These are phyloP conservation scores for Yarrowia osloensis DNA, from an alignment of 805 yeast genomes.

Conservation along the genomic window DNA sequence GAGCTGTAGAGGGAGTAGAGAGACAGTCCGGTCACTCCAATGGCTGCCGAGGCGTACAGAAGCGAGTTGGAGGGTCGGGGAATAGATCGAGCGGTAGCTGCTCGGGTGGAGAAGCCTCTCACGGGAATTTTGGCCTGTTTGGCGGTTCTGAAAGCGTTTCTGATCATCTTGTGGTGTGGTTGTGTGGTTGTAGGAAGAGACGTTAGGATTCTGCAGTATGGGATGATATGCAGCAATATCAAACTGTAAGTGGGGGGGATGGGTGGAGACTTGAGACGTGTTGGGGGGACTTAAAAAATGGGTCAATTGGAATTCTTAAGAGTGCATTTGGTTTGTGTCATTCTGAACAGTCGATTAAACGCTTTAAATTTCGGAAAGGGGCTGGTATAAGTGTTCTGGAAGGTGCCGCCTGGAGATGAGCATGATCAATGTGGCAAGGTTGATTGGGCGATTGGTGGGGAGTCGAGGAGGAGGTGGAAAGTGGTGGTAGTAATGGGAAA, in stretches of 20 bases:
- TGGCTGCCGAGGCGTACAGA: not conserved
- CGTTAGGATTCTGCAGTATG: not conserved
- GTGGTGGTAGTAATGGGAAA: too few species aligned
- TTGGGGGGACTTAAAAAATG: too few species aligned
- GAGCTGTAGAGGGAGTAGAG: not conserved
- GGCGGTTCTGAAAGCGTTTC: not conserved
- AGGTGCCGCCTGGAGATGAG: not conserved
- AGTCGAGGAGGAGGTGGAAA: too few species aligned
- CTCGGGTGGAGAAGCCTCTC: not conserved
- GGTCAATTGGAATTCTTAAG: too few species aligned
- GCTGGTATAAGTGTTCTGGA: not conserved
- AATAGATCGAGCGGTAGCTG: not conserved
- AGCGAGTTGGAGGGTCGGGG: conserved; percentile 13
- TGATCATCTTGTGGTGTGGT: not conserved
- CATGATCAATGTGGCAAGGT: not conserved
- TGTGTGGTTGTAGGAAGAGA: not conserved
- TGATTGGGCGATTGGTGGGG: not conserved
- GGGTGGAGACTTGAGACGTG: too few species aligned
- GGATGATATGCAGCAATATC: not conserved
- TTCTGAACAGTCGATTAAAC: too few species aligned
- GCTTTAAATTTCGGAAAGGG: not conserved
- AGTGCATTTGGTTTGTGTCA: too few species aligned
- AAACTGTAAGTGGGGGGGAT: not conserved
- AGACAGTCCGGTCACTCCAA: not conserved
- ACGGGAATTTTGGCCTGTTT: not conserved